Evolutionary conservation across 108 stramenopile genomes (phyloP).

Genomic region (Asterionellopsis glacialis): DNA sequence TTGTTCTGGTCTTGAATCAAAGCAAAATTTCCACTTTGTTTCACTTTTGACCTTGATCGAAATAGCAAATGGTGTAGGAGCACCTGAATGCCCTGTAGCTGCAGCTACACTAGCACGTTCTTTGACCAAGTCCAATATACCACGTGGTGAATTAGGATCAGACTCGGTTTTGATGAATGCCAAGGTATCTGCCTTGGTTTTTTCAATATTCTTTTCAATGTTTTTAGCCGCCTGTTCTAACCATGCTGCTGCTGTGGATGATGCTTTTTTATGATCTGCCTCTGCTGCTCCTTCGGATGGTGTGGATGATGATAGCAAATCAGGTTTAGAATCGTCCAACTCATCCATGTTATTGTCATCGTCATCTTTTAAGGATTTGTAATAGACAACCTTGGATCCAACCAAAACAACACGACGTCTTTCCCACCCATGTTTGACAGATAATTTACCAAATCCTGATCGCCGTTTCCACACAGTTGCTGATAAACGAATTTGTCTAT

Average conservation of each 20-base stretch:
- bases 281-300: background rate
- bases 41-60: constrained; percentile 49
- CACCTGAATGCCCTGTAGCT: constrained; percentile 48
- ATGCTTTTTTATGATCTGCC: constrained; percentile 6
- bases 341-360: constrained; percentile 11
- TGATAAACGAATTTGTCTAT: constrained; percentile 27
- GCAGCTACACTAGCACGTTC: constrained; percentile 66
- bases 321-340: background rate
- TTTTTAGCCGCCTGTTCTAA: constrained; percentile 21
- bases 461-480: constrained; percentile 76
- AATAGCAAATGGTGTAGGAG: constrained; percentile 70
- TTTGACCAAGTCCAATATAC: constrained; percentile 68
- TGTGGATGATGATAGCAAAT: too few species aligned
- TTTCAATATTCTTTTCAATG: constrained; percentile 1
- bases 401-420: constrained; percentile 54
- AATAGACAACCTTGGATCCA: constrained; percentile 45
- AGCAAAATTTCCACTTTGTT: constrained; percentile 84
- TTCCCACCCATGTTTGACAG: constrained; percentile 60
- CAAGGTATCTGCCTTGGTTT: background rate
- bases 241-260: constrained; percentile 10
- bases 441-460: constrained; percentile 66
- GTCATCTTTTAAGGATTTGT: constrained; percentile 20
- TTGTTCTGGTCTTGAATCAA: constrained; percentile 53
- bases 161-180: background rate
- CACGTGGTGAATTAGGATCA: constrained; percentile 42